Conservation (phyloP, 495 filamentous ascomycete genomes). For the Penicillium flavigenum region DNA sequence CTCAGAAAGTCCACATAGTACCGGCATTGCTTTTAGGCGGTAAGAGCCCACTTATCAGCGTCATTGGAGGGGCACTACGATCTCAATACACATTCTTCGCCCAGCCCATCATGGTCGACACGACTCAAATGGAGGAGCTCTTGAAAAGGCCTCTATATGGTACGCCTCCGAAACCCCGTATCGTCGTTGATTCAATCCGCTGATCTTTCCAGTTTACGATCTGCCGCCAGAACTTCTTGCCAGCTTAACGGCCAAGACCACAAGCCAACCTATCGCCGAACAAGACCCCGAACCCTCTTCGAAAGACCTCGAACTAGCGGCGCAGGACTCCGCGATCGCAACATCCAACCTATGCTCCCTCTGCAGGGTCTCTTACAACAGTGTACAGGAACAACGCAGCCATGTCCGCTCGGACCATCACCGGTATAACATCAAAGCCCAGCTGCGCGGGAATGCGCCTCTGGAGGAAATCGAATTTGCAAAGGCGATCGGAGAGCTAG, state of each 20-base stretch:
- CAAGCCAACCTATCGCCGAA: conserved; percentile 33
- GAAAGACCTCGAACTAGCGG: conserved; percentile 28
- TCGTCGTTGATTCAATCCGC: conserved; percentile 1
- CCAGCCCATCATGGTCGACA: conserved; percentile 23
- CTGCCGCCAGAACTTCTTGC: conserved; percentile 74
- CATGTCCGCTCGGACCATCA: conserved; percentile 93
- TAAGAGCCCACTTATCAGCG: conserved; percentile 21
- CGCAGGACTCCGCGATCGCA: conserved; percentile 46
- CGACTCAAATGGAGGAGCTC: conserved; percentile 46
- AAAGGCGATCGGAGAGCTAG: conserved; percentile 74
- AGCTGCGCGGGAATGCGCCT: conserved; percentile 63
- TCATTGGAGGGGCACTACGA: conserved; percentile 26
- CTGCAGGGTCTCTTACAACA: conserved; percentile 67
- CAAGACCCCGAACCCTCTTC: conserved; percentile 21
- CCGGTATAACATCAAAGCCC: conserved; percentile 90
- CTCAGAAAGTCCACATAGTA: background rate
- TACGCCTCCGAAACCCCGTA: conserved; percentile 5
- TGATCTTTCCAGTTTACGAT: conserved; percentile 68
- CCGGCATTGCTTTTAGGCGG: conserved; percentile 20
- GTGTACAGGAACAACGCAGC: conserved; percentile 75
- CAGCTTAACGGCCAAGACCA: conserved; percentile 61
- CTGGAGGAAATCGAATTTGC: conserved; percentile 81
- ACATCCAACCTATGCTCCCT: conserved; percentile 78
- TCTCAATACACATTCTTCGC: conserved; percentile 14
- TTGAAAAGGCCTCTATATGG: conserved; percentile 66